Percentiles rank a stretch among this genome's conserved stretches.
Conservation (phyloP, 2,329 filamentous ascomycete species). For the Penicillium frequentans region DNA sequence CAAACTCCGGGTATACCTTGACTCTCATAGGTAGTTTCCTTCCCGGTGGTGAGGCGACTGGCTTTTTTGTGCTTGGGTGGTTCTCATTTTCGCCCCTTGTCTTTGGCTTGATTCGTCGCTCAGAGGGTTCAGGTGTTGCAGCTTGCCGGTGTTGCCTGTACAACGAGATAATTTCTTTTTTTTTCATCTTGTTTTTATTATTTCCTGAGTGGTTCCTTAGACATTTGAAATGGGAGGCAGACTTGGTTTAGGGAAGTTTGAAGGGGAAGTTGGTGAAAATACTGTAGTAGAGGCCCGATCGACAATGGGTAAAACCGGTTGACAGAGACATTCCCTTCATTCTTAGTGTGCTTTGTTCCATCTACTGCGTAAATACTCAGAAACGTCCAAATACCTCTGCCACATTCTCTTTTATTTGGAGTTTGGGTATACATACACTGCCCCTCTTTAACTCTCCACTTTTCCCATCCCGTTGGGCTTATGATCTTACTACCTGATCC, state of each 20-base stretch:
- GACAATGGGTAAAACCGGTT: background rate
- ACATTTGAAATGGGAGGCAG: background rate
- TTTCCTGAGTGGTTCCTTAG: background rate
- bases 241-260: background rate
- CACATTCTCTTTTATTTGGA: background rate
- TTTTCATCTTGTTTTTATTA: background rate
- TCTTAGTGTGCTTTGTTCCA: background rate
- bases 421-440: constrained; percentile 1
- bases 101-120: background rate
- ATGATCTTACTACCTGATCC: constrained; percentile 4
- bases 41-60: constrained; percentile 1
- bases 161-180: background rate
- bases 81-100: background rate
- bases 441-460: constrained; percentile 4
- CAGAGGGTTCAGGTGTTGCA: background rate
- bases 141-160: constrained; percentile 2
- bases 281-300: background rate
- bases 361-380: background rate
- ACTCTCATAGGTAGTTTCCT: background rate
- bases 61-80: background rate
- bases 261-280: background rate
- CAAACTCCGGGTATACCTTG: background rate
- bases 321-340: constrained; percentile 8
- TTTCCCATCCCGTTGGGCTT: constrained; percentile 3
- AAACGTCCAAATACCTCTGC: background rate